Evolutionary conservation across 1,284 basidiomycete genomes (phyloP).

Genomic region (Apiotrichum akiyoshidainum): DNA sequence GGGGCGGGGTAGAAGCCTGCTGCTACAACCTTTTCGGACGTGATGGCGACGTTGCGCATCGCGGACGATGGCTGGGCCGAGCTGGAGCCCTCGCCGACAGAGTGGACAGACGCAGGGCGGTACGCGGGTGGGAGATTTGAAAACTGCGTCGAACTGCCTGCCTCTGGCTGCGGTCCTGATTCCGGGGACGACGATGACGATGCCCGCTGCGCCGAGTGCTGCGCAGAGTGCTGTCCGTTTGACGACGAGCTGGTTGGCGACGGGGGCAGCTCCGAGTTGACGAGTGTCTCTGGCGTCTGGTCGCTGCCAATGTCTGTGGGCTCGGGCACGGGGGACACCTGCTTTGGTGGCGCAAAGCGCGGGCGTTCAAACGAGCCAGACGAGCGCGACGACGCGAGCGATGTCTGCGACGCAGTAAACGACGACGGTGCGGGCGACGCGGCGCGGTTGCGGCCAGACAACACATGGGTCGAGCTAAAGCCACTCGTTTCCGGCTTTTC

Average conservation of each 20-base stretch:
- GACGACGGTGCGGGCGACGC: constrained; percentile 2
- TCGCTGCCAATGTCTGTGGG: constrained; percentile 1
- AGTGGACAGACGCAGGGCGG: constrained; percentile 41
- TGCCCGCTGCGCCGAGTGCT: neutral
- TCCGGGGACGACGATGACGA: neutral
- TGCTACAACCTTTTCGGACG: constrained; percentile 41
- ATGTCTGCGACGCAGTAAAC: constrained; percentile 1
- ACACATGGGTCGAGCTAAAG: neutral
- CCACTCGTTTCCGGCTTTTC: constrained; percentile 8
- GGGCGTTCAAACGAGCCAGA: neutral
- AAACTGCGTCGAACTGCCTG: neutral
- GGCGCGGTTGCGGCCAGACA: constrained; percentile 1
- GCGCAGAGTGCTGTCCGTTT: neutral
- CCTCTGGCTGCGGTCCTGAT: neutral
- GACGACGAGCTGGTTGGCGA: constrained; percentile 6
- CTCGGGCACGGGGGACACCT: neutral
- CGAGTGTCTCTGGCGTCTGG: constrained; percentile 1
- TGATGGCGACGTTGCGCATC: constrained; percentile 2
- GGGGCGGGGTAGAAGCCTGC: constrained; percentile 50
- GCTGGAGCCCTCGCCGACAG: neutral
- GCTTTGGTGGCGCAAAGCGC: too few relatives aligned
- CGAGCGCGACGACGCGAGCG: neutral
- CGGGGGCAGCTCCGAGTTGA: neutral
- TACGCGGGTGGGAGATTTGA: constrained; percentile 45
- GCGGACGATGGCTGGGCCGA: constrained; percentile 12